phyloP scores from a whole-genome alignment of 2,329 filamentous ascomycete species.

The Curvularia spicifera region DNA sequence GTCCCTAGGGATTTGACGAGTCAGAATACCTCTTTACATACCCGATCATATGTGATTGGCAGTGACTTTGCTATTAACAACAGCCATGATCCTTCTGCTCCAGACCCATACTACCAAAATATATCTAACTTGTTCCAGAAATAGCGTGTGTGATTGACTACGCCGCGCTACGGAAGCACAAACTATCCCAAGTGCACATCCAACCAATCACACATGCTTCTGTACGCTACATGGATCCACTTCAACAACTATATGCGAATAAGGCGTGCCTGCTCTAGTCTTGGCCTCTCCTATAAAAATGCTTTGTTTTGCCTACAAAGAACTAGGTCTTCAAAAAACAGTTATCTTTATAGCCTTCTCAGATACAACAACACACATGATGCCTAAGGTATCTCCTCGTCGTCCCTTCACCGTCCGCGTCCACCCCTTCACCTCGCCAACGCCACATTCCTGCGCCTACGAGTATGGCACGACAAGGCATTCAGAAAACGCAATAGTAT shows the following conservation, averaged over 20 bases:
- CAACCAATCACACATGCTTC: neutral
- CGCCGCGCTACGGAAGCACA: neutral
- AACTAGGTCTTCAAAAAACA: neutral
- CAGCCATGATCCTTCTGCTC: neutral
- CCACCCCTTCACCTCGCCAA: conserved; percentile 18
- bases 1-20: neutral
- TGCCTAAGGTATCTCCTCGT: no score
- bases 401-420: conserved; percentile 17
- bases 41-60: no score
- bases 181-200: neutral
- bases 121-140: neutral
- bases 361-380: neutral
- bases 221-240: neutral
- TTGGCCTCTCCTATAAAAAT: neutral
- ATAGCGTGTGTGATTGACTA: neutral
- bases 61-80: no score
- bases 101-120: neutral
- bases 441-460: conserved; percentile 22
- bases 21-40: no score
- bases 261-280: neutral
- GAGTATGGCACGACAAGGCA: conserved; percentile 14
- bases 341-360: neutral
- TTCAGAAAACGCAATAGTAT: conserved; percentile 22
- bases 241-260: neutral
- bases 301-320: no score